Percentiles rank a stretch among this genome's conserved stretches.
phyloP scores from a whole-genome alignment of 1,284 basidiomycete species.

The Afroboletus lepidellus region DNA sequence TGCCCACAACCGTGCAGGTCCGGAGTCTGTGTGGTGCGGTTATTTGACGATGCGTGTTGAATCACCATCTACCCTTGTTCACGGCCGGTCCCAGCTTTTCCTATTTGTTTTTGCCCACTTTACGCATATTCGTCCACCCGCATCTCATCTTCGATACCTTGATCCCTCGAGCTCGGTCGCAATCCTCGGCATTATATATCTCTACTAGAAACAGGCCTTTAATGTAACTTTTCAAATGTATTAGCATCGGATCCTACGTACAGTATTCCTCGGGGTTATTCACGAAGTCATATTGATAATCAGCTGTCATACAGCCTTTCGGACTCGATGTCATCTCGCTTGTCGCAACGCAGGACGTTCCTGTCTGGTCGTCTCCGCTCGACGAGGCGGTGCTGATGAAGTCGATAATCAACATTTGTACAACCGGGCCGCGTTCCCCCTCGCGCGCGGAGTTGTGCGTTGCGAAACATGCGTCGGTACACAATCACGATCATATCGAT shows the following conservation, averaged over 20 bases:
- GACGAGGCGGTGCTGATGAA: neutral
- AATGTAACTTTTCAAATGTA: slow-evolving; percentile 31
- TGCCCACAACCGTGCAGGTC: slow-evolving; percentile 4
- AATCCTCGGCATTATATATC: slow-evolving; percentile 24
- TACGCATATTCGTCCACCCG: slow-evolving; percentile 12
- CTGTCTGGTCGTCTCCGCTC: neutral
- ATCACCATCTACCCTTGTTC: slow-evolving; percentile 10
- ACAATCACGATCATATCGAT: neutral
- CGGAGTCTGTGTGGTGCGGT: slow-evolving; percentile 3
- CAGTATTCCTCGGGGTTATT: slow-evolving; percentile 21
- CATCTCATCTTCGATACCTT: slow-evolving; percentile 29
- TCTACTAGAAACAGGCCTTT: slow-evolving; percentile 28
- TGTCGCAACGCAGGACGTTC: neutral
- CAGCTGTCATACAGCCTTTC: neutral
- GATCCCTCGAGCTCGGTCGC: slow-evolving; percentile 11
- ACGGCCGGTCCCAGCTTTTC: slow-evolving; percentile 21
- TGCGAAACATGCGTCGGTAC: neutral
- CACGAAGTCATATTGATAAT: neutral
- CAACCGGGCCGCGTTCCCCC: neutral
- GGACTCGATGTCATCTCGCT: neutral
- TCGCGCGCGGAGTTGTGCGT: neutral
- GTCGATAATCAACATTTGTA: neutral
- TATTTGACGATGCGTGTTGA: slow-evolving; percentile 8
- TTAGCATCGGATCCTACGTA: slow-evolving; percentile 22
- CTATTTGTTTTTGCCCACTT: neutral